A percentile compares a stretch with the other conserved stretches of the same genome.
phyloP scores from a whole-genome alignment of 495 filamentous ascomycete species.

The Tuber indicum region DNA sequence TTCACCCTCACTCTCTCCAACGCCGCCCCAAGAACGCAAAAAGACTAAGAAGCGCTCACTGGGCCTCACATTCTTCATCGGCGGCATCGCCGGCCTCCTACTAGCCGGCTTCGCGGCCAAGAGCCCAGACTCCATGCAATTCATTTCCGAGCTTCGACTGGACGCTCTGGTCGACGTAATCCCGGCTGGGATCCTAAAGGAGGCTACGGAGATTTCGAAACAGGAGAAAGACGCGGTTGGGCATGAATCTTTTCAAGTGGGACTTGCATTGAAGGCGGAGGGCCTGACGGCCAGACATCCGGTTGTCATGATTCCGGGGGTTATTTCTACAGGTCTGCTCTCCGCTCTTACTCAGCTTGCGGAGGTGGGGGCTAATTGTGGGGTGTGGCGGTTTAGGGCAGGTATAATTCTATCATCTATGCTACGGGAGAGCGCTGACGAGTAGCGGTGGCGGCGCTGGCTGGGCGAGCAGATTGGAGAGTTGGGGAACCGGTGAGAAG shows the following conservation, averaged over 20 bases:
- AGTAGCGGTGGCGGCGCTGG: not conserved
- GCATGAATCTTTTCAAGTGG: constrained; percentile 89
- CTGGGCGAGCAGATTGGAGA: constrained; percentile 57
- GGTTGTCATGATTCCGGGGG: constrained; percentile 85
- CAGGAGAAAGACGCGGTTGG: constrained; percentile 78
- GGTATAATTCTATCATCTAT: not conserved
- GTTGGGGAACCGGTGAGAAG: constrained; percentile 77
- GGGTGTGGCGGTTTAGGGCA: not conserved
- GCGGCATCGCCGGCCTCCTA: constrained; percentile 33
- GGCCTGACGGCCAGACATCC: constrained; percentile 78
- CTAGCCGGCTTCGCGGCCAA: constrained; percentile 35
- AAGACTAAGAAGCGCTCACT: constrained; percentile 35
- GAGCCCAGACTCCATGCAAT: constrained; percentile 36
- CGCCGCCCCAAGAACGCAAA: constrained; percentile 1
- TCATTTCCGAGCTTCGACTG: constrained; percentile 35
- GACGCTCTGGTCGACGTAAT: constrained; percentile 57
- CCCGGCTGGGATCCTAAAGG: constrained; percentile 60
- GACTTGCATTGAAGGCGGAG: constrained; percentile 71
- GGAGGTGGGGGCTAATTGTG: not conserved
- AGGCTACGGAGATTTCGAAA: constrained; percentile 66
- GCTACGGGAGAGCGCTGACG: not conserved
- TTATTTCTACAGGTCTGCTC: constrained; percentile 76
- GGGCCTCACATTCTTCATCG: constrained; percentile 37
- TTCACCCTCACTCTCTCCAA: not conserved
- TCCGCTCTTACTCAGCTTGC: constrained; percentile 14